Conservation (phyloP, 1,284 basidiomycete species). For the Cutaneotrichosporon spelunceum region DNA sequence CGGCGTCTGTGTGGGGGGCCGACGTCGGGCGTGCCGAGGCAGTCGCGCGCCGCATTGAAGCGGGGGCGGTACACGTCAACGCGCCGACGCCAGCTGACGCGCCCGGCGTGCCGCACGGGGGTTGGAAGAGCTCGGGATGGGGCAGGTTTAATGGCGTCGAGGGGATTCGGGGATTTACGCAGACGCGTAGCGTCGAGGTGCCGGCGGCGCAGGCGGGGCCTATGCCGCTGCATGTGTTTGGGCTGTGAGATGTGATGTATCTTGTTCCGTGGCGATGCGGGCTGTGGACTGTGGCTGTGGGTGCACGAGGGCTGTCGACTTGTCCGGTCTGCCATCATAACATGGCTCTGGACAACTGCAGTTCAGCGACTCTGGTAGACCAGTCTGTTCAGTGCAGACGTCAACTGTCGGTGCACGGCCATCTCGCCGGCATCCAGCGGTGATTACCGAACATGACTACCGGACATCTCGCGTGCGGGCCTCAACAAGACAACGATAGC, state of each 20-base stretch:
- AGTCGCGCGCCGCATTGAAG: slow-evolving; percentile 55
- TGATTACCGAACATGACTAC: neutral
- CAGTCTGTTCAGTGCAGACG: no score
- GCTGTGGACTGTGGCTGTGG: no score
- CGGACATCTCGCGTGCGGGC: neutral
- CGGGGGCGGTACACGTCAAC: slow-evolving; percentile 31
- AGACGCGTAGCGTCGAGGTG: slow-evolving; percentile 21
- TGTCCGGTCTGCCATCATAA: no score
- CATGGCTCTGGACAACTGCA: no score
- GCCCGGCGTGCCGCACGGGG: slow-evolving; percentile 24
- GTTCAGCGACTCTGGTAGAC: no score
- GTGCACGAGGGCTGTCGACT: no score
- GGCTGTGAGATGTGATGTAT: slow-evolving; percentile 5
- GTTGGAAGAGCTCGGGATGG: slow-evolving; percentile 32
- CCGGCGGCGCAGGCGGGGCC: neutral
- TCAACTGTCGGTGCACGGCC: neutral
- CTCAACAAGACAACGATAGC: neutral
- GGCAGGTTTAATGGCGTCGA: slow-evolving; percentile 37
- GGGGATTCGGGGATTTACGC: slow-evolving; percentile 26
- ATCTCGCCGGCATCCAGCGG: neutral
- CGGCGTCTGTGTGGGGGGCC: slow-evolving; percentile 59
- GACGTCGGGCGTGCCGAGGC: slow-evolving; percentile 56
- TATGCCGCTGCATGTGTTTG: slow-evolving; percentile 21
- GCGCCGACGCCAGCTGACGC: slow-evolving; percentile 20
- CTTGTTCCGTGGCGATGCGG: no score